Percentiles rank a stretch among this genome's conserved stretches.
These are phyloP conservation scores for Trebouxia sp. DNA, from an alignment of 139 green algal species.

Conservation along the genomic window DNA sequence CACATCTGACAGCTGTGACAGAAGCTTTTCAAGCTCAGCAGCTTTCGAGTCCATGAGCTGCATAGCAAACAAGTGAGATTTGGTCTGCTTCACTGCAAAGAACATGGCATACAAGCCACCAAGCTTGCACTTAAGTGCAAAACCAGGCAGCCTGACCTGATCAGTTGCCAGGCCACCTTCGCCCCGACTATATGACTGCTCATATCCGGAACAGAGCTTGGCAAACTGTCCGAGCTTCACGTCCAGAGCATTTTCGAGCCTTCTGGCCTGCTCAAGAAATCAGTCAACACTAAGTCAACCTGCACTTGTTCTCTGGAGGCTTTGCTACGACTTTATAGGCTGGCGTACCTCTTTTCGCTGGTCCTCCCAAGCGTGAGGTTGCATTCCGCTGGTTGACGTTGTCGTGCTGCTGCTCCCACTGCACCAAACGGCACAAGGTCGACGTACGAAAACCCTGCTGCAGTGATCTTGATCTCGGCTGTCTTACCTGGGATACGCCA, in stretches of 20 bases:
- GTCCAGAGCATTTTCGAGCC: slow-evolving; percentile 91
- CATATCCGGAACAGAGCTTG: slow-evolving; percentile 81
- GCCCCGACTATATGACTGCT: slow-evolving; percentile 59
- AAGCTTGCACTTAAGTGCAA: too few species aligned
- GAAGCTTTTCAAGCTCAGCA: slow-evolving; percentile 75
- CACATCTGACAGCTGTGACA: slow-evolving; percentile 78
- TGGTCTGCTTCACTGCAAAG: neutral
- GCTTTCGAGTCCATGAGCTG: slow-evolving; percentile 62
- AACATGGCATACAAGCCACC: neutral
- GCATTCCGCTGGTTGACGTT: neutral
- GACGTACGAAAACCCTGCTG: too few species aligned
- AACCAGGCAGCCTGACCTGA: slow-evolving; percentile 38
- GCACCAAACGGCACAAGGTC: too few species aligned
- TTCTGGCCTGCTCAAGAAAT: slow-evolving; percentile 70
- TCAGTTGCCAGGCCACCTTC: slow-evolving; percentile 51
- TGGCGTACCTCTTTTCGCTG: slow-evolving; percentile 46
- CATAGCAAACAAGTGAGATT: slow-evolving; percentile 37
- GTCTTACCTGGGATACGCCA: neutral
- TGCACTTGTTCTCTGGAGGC: too few species aligned
- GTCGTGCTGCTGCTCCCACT: neutral
- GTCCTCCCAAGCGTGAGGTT: slow-evolving; percentile 40
- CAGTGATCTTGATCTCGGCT: neutral
- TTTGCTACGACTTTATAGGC: too few species aligned
- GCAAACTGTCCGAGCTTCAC: slow-evolving; percentile 86
- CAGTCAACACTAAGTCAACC: too few species aligned